Base-by-base conservation (phyloP, 257 asterid species). In the Hygrophila difformis region DNA sequence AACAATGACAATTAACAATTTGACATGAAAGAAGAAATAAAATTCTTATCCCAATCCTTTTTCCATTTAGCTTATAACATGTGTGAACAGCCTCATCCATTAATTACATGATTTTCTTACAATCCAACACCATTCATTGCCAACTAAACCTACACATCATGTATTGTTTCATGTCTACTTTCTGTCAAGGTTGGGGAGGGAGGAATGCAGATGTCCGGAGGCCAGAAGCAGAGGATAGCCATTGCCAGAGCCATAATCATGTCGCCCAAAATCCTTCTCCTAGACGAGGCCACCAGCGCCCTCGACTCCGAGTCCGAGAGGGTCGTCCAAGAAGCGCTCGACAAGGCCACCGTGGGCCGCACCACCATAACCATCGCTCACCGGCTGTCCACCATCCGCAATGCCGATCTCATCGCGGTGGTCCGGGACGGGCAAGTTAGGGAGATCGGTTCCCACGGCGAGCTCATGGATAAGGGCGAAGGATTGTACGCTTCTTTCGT, bases 141-240 rank as follows among this genome's bases (percentile, higher is more conserved):
- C n/a, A n/a, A n/a, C n/a, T n/a, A n/a, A n/a, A n/a, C n/a, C n/a
- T n/a, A n/a, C n/a, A n/a, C n/a, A n/a, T n/a, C n/a, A n/a, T n/a
- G n/a, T n/a, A n/a, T n/a, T n/a, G n/a, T n/a, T n/a, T n/a, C n/a
- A n/a, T n/a, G n/a, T n/a, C n/a, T n/a, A n/a, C 12, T 6, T 12
- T 43, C 24, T 62, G 47, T 67, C n/a, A n/a, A 89, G 98, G 98
- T 89, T 15, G 98, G 96, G 8, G 98, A 85, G 60, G 63, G 93
- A 65, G 98, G 98, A 5, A 74, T 82, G 33, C 98, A 89, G 49
- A 65, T 89, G 78, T 89, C 98, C 0, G 98, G 98, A n/a, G 97
- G 97, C 3, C 94, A 89, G 53, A 89, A 89, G 61, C 97, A 89
- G 64, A 82, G 96, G 54, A 77, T 89, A 44, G 96, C 94, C 41